Conservation (phyloP, 2,329 filamentous ascomycete genomes). For the Hypoxylon sp. region DNA sequence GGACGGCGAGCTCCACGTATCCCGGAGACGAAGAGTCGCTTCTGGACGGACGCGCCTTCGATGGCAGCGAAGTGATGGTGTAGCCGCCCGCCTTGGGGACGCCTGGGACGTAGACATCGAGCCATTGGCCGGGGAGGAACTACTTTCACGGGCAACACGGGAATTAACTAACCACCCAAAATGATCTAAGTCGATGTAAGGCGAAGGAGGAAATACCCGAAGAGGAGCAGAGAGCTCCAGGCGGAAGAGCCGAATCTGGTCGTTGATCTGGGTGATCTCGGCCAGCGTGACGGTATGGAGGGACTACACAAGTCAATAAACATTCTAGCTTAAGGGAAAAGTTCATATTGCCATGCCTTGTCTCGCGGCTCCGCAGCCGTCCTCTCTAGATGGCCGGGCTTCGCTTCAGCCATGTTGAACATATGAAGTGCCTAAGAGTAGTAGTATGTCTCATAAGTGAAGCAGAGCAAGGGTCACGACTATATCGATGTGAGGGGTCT, state of each 20-base stretch:
- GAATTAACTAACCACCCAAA: neutral
- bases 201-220: conserved; percentile 56
- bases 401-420: conserved; percentile 44
- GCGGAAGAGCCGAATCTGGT: conserved; percentile 74
- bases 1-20: conserved; percentile 83
- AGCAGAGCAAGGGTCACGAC: too few relatives aligned
- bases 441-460: neutral
- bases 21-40: conserved; percentile 18
- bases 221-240: conserved; percentile 67
- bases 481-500: neutral
- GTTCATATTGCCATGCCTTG: conserved; percentile 55
- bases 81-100: conserved; percentile 83
- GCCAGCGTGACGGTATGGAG: conserved; percentile 73
- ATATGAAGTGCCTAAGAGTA: neutral
- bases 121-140: conserved; percentile 89
- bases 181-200: neutral
- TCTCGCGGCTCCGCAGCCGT: conserved; percentile 81
- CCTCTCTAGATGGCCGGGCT: conserved; percentile 72
- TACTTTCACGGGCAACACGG: conserved; percentile 51
- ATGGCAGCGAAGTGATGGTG: conserved; percentile 84
- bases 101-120: conserved; percentile 82
- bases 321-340: neutral
- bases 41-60: conserved; percentile 57
- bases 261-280: conserved; percentile 73
- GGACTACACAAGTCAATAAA: conserved; percentile 51